Base-by-base conservation (phyloP, 1,284 basidiomycete species). In the Apiotrichum akiyoshidainum region DNA sequence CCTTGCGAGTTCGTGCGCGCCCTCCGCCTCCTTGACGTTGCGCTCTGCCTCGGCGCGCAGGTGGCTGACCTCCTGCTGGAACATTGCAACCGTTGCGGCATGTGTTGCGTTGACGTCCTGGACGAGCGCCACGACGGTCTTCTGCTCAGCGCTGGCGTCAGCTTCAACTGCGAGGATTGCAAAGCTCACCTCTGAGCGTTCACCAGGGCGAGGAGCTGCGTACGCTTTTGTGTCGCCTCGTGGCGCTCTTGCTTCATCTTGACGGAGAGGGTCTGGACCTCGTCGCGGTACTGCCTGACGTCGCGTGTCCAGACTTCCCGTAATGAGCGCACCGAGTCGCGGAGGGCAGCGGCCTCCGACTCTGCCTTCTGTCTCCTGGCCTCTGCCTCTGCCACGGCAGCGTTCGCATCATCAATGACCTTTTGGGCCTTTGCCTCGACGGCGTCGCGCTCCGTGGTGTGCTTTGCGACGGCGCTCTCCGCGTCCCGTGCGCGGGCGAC, bases 251-350 rank as follows among this genome's bases (percentile, higher is more conserved):
- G 55, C 41, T 54, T 61, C 13, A 64, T 65, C 46, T 58, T 63
- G 17, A 71, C 70, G 19, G 67, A 59, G 11, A 62, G 57, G 14
- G 53, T 58, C 49, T 58, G 65, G 55, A 67, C 64, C 53, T 75
- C 76, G 19, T 66, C 68, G 46, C 60, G 63, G 31, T 74, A 66
- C 5, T 50, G 58, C 46, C 65, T 70, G 26, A 75, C 65, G 19
- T 78, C 76, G 46, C 74, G 67, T 11, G 64, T 61, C 75, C 76
- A 77, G 10, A 66, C 68, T 54, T 74, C 74, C 31, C 70, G 69
- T 46, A 76, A 54, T 40, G 69, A 69, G 49, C 64, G 64, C 11
- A 78, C 66, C 12, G 69, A 61, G 19, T 77, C 75, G 22, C 71
- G 64, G 19, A 77, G 54, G n/a, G 65, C 65, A 10, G 60, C 52